Evolutionary conservation across 1,284 basidiomycete species (phyloP), one percentile per base, ranked within the genome.

Genomic region (Rhodotorula sp.): DNA sequence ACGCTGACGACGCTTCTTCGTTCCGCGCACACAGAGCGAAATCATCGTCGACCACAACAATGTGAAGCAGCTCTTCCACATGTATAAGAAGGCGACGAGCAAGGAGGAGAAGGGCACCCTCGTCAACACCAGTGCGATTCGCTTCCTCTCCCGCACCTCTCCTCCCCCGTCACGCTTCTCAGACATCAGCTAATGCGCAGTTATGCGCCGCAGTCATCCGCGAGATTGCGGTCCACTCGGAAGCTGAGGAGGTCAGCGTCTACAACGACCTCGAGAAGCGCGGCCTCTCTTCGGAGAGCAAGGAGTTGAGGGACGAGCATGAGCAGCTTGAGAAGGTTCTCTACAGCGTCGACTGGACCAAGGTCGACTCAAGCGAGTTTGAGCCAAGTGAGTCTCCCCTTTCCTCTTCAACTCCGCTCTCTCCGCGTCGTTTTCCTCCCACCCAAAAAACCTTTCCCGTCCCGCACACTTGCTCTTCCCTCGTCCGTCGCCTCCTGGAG

Each of bases 261-360:
- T 77, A 78, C 76, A 77, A 74, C 71, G 32, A 51, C 19, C 47
- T 66, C 47, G 39, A 66, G 53, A 5, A 44, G 52, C 47, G 54
- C 32, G 64, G 57, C 11, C 36, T 67, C 24, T 70, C 62, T 47
- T 66, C 71, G 46, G 60, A 75, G 58, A 67, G 30, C 36, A 54
- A 64, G 30, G 36, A 22, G 15, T 44, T 75, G 51, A 72, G 73
- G 39, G 34, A 66, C 27, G 74, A 77, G 46, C 77, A 78, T 51
- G 67, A 74, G 52, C 27, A 73, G 34, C 68, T 78, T 68, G 76
- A 78, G 70, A 62, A 72, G 58, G 57, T 71, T 24, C 70, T 77
- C 63, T 66, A 69, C 19, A 58, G 63, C 32, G 62, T 75, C 59
- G 73, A 74, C 70, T 62, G 62, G 24, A 71, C 72, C 48, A 64